These are phyloP conservation scores for Stemphylium beticola DNA, from an alignment of 2,329 filamentous ascomycete genomes.

Conservation along the genomic window DNA sequence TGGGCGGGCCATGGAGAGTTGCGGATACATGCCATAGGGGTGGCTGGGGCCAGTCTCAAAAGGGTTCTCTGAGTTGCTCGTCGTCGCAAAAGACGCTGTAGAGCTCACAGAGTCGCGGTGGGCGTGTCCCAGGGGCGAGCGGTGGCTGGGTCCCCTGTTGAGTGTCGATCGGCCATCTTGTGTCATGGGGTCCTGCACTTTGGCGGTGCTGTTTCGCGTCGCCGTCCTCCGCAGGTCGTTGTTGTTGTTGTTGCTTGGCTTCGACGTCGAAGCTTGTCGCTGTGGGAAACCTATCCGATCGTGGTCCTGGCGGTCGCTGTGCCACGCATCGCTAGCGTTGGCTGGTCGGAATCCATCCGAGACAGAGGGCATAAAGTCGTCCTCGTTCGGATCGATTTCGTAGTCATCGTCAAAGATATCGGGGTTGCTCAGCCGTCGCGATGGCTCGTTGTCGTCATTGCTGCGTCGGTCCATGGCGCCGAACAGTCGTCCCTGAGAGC, in stretches of 20 bases:
- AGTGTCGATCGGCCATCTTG: conserved; percentile 32
- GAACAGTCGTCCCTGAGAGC: conserved; percentile 40
- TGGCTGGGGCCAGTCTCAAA: conserved; percentile 80
- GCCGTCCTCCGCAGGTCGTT: conserved; percentile 39
- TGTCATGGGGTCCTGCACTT: conserved; percentile 33
- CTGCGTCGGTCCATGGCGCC: conserved; percentile 49
- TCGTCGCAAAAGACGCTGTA: conserved; percentile 52
- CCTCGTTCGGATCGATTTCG: conserved; percentile 49
- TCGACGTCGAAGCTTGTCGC: conserved; percentile 30
- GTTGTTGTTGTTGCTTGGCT: conserved; percentile 18
- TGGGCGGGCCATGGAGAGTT: conserved; percentile 63
- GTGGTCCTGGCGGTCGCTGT: conserved; percentile 32
- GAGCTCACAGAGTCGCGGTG: conserved; percentile 47
- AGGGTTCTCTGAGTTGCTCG: conserved; percentile 62
- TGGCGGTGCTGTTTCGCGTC: conserved; percentile 48
- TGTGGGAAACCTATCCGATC: conserved; percentile 32
- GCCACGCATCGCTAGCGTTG: conserved; percentile 28
- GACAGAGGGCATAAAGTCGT: conserved; percentile 52
- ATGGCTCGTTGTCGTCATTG: conserved; percentile 38
- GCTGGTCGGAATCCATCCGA: conserved; percentile 56
- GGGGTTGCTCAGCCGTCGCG: conserved; percentile 39
- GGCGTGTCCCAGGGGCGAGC: conserved; percentile 32
- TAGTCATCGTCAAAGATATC: conserved; percentile 59
- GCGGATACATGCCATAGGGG: conserved; percentile 84
- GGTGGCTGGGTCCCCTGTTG: conserved; percentile 30